Percentiles rank a stretch among this genome's conserved stretches.
Evolutionary conservation across 2,329 filamentous ascomycete species (phyloP).

Genomic region (Mycosphaerella arachidis): DNA sequence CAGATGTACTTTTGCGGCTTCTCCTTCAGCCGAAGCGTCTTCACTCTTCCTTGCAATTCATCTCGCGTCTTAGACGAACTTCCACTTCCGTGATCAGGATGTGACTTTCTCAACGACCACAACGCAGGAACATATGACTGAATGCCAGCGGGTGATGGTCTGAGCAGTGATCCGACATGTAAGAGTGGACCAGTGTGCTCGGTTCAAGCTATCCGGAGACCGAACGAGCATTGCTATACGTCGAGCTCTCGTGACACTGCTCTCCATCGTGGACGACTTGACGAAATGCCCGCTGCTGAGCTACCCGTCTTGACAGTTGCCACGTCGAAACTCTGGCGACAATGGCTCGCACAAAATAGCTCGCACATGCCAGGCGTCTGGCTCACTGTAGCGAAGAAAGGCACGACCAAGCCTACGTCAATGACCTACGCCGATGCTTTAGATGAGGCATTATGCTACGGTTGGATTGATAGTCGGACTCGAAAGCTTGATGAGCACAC

Average conservation of each 20-base stretch:
- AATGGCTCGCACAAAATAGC: slow-evolving; percentile 15
- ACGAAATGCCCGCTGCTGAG: slow-evolving; percentile 5
- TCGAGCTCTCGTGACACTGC: background rate
- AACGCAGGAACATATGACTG: too few species aligned
- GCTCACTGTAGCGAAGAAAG: slow-evolving; percentile 24
- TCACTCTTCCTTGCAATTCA: background rate
- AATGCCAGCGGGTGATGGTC: too few species aligned
- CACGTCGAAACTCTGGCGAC: slow-evolving; percentile 15
- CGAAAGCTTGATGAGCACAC: slow-evolving; percentile 43
- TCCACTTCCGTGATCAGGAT: background rate
- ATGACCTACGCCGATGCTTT: slow-evolving; percentile 49
- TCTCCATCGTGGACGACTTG: background rate
- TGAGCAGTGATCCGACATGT: too few species aligned
- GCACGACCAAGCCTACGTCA: slow-evolving; percentile 28
- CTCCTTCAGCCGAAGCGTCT: background rate
- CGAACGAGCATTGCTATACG: background rate
- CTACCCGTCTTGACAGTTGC: slow-evolving; percentile 16
- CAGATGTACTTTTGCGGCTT: background rate
- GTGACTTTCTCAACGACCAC: too few species aligned
- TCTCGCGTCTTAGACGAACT: background rate
- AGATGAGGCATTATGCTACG: slow-evolving; percentile 55
- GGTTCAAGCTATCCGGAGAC: background rate
- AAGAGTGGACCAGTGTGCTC: background rate
- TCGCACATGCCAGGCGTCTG: slow-evolving; percentile 16
- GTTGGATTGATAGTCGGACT: slow-evolving; percentile 60